A percentile compares a stretch with the other conserved stretches of the same genome.
phyloP scores from a whole-genome alignment of 768 basidiomycete genomes.

The Harrya chromipes region DNA sequence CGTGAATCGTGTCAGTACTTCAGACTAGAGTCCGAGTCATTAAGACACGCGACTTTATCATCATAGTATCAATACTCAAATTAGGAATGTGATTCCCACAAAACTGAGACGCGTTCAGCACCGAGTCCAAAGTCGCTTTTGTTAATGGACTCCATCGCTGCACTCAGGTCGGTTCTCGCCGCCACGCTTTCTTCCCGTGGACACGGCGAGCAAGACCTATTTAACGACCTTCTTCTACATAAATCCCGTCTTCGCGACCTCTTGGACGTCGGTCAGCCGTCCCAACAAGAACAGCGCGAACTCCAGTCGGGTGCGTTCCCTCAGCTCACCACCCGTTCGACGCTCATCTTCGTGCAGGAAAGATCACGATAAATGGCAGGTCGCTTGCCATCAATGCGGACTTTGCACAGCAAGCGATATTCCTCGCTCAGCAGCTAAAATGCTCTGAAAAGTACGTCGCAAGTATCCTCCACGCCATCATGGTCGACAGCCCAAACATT shows the following conservation, averaged over 20 bases:
- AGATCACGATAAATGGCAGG: conserved; percentile 58
- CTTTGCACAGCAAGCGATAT: conserved; percentile 72
- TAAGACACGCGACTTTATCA: no score
- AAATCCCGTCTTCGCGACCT: conserved; percentile 60
- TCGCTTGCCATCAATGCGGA: conserved; percentile 73
- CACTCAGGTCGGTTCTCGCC: conserved; percentile 52
- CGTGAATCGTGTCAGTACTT: no score
- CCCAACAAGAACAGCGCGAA: conserved; percentile 63
- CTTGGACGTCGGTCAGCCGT: conserved; percentile 62
- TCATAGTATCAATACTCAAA: no score
- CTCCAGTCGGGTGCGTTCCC: conserved; percentile 49
- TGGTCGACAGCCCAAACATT: conserved; percentile 63
- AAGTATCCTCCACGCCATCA: conserved; percentile 60
- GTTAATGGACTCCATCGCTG: conserved; percentile 62
- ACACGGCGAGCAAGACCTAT: conserved; percentile 68
- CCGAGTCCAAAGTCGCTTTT: no score
- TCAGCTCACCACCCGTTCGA: background rate
- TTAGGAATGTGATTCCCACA: conserved; percentile 4
- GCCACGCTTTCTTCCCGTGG: conserved; percentile 45
- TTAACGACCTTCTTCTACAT: conserved; percentile 69
- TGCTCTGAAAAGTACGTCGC: conserved; percentile 83
- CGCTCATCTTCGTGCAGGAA: conserved; percentile 47
- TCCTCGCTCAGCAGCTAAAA: conserved; percentile 77
- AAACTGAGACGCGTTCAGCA: background rate
- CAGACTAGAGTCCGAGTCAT: no score